Evolutionary conservation across 2,329 filamentous ascomycete genomes (phyloP), one percentile per base, ranked within the genome.

Genomic region (Scedosporium boydii): DNA sequence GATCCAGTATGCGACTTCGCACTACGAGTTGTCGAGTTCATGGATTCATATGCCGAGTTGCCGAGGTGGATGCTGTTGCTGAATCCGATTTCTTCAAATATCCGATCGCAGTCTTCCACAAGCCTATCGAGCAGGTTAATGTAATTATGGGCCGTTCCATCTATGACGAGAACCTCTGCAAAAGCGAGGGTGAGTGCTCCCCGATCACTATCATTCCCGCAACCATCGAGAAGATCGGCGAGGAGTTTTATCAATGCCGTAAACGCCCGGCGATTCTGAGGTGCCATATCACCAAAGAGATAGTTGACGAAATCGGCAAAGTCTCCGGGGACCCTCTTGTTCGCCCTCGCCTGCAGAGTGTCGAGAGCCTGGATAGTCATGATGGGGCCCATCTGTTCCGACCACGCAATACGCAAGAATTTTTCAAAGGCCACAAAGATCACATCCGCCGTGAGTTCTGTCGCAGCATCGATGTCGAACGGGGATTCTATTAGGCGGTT

Each of bases 341-440:
- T 81, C 9, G 83, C 80, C 63, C 84, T 80, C 63, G 83, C 81
- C 67, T 96, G 92, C n/a, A 98, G 80, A 1, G 86, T 85, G 63
- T 88, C 84, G 44, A 97, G 79, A 4, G 86, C 82, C 57, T 88
- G 80, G 60, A 85, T 80, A 1, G 90, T 86, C 72, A 98, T 86
- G 62, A 98, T 85, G 3, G 90, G 86, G 0, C 93, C 93, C 80
- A 97, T 92, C 68, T 91, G 88, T 66, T 93, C 89, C 64, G 84
- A 87, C 93, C 93, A 98, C 12, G 90, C 92, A 65, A 92, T 87
- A 63, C 86, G 87, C 64, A 97, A 78, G 68, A 97, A 98, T 65
- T 96, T 97, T 72, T 97, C 93, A 71, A 97, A 98, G 0, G 93
- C 89, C 27, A 90, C 89, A 70, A 97, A 96, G 4, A 98, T 82